Base-by-base conservation (phyloP, 306 rosid genomes). In the Benincasa hispida region DNA sequence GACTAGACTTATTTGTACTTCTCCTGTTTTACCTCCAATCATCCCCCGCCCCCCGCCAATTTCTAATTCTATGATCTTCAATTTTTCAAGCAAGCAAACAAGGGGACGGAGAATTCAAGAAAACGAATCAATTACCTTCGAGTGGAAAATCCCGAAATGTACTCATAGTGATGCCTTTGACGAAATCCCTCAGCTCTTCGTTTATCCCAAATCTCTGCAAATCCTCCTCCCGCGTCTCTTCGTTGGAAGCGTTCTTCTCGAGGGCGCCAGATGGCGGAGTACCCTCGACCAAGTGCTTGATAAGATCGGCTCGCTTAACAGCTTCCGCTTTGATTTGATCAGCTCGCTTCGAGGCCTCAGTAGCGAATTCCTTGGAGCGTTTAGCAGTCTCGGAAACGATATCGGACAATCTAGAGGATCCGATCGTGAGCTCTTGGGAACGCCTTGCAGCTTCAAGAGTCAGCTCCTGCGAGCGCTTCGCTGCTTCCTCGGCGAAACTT, bases 101-200 rank as follows among this genome's bases (percentile, higher is more conserved):
- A 24, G 24, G 67, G 5, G n/a, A 21, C 8, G 11, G n/a, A 45
- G 57, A 30, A 7, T 55, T 51, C 18, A 45, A 15, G 45, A 41
- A 79, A 48, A 17, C 19, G 58, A 11, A 48, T 54, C 12, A n/a
- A 39, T n/a, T 74, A 86, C 90, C 92, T 87, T 81, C 81, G 41
- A 89, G 81, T 39, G 92, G 92, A 67, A 91, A 89, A 85, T 88
- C 83, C 22, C 60, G 72, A 54, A 89, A 89, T 30, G 95, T 88
- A 75, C 83, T 54, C 22, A 81, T 19, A 70, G 90, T 89, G 84
- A 91, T 89, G 17, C 88, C 97, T 53, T 79, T 82, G 37, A 87
- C 88, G 82, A 91, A 91, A 13, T 89, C 95, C 22, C 90, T 85
- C 78, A 91, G 75, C 78, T 87, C 89, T 34, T 87, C 85, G 70